Evolutionary conservation across 1,284 basidiomycete genomes (phyloP).

Genomic region (Papiliotrema flavescens): DNA sequence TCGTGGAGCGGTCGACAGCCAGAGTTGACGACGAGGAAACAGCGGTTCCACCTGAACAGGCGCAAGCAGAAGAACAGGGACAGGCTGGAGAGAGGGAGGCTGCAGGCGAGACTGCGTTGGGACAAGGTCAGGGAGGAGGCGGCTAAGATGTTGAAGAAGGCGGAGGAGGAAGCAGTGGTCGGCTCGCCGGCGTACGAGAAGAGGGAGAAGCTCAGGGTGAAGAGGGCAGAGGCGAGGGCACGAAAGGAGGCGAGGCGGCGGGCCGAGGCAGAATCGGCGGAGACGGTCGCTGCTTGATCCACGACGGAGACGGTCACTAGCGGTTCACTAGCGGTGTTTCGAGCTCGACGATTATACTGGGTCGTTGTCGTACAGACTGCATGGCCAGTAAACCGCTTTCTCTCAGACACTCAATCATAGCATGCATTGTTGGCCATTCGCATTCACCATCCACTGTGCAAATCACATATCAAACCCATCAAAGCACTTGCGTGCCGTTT

Average conservation of each 20-base stretch:
- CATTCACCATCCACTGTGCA: too few relatives aligned
- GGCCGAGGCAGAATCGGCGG: neutral
- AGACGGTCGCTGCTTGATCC: neutral
- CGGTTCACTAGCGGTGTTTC: too few relatives aligned
- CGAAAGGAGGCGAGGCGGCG: neutral
- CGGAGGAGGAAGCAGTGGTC: neutral
- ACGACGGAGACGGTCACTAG: too few relatives aligned
- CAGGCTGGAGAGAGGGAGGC: slow-evolving; percentile 23
- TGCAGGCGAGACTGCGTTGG: neutral
- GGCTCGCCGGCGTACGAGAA: neutral
- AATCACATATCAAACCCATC: too few relatives aligned
- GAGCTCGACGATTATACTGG: too few relatives aligned
- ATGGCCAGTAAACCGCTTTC: too few relatives aligned
- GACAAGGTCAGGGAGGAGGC: slow-evolving; percentile 1
- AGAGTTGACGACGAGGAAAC: slow-evolving; percentile 28
- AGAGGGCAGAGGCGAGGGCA: too few relatives aligned
- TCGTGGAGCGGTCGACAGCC: slow-evolving; percentile 26
- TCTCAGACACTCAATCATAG: too few relatives aligned
- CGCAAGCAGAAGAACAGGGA: slow-evolving; percentile 22
- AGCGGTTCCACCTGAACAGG: slow-evolving; percentile 34
- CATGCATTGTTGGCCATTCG: too few relatives aligned
- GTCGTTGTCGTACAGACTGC: too few relatives aligned
- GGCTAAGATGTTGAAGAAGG: neutral
- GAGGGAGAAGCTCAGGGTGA: too few relatives aligned
- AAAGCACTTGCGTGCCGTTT: too few relatives aligned